Conservation (phyloP, 345 rosid species). For the Orychophragmus violaceus region DNA sequence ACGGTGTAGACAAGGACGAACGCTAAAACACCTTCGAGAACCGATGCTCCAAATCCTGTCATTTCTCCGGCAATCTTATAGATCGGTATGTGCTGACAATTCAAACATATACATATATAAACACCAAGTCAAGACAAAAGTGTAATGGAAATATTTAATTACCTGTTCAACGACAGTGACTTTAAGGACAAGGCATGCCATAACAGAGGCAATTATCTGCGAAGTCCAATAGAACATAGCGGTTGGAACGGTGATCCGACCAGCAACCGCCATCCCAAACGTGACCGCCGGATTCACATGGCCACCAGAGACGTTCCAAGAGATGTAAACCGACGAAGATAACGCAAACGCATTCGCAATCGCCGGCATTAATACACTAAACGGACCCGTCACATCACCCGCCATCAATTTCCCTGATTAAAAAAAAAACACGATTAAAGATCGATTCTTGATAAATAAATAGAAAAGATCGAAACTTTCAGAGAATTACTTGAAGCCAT, state of each 20-base stretch:
- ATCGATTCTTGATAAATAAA: no score
- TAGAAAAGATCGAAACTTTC: not conserved
- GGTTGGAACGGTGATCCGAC: conserved; percentile 60
- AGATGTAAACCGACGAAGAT: conserved; percentile 57
- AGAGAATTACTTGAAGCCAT: conserved; percentile 57
- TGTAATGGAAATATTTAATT: not conserved
- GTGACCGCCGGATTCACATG: conserved; percentile 96
- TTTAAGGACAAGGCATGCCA: conserved; percentile 72
- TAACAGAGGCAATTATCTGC: conserved; percentile 73
- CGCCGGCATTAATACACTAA: conserved; percentile 53
- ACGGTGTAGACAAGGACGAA: conserved; percentile 71
- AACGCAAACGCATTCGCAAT: conserved; percentile 66
- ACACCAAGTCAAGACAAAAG: not conserved
- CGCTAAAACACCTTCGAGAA: conserved; percentile 67
- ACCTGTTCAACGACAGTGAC: conserved; percentile 57
- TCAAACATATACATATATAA: not conserved
- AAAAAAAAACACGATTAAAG: not conserved
- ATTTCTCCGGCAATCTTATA: conserved; percentile 61
- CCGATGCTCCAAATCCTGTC: conserved; percentile 89
- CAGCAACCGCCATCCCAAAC: conserved; percentile 74
- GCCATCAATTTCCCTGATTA: conserved; percentile 60
- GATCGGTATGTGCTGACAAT: conserved; percentile 47
- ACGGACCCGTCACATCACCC: conserved; percentile 46
- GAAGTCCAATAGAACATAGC: conserved; percentile 84
- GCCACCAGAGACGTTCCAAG: conserved; percentile 67